These are phyloP conservation scores for Kuraishia piskuri DNA, from an alignment of 805 yeast species.

Conservation along the genomic window DNA sequence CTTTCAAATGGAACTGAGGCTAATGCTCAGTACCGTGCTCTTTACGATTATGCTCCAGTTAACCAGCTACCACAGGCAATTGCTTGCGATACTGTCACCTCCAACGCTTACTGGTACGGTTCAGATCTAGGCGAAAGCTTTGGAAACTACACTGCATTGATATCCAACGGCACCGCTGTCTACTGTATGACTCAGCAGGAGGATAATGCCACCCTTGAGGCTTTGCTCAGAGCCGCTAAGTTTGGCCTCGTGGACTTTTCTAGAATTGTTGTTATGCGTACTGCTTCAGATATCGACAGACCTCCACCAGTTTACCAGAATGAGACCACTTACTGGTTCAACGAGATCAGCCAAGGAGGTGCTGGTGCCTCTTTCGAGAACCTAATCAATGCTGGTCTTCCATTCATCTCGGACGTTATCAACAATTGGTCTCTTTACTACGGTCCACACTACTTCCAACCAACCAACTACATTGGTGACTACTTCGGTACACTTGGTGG, in stretches of 20 bases:
- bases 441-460: constrained; percentile 18
- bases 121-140: constrained; percentile 35
- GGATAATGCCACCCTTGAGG: constrained; percentile 50
- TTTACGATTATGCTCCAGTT: constrained; percentile 37
- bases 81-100: constrained; percentile 44
- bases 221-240: constrained; percentile 36
- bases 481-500: constrained; percentile 40
- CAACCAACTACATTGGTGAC: constrained; percentile 48
- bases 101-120: constrained; percentile 47
- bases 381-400: constrained; percentile 40
- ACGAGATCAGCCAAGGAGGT: constrained; percentile 36
- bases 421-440: constrained; percentile 30
- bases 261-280: constrained; percentile 46
- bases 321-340: constrained; percentile 37
- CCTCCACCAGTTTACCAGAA: constrained; percentile 36
- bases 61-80: constrained; percentile 29
- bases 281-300: constrained; percentile 45
- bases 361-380: constrained; percentile 33
- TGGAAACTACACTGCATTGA: constrained; percentile 29
- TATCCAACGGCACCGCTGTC: constrained; percentile 43
- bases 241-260: constrained; percentile 40
- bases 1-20: constrained; percentile 31
- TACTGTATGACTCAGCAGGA: constrained; percentile 52
- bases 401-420: constrained; percentile 39
- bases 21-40: constrained; percentile 31